Evolutionary conservation across 2,329 filamentous ascomycete genomes (phyloP).

Genomic region (Tolypocladium cylindrosporum): DNA sequence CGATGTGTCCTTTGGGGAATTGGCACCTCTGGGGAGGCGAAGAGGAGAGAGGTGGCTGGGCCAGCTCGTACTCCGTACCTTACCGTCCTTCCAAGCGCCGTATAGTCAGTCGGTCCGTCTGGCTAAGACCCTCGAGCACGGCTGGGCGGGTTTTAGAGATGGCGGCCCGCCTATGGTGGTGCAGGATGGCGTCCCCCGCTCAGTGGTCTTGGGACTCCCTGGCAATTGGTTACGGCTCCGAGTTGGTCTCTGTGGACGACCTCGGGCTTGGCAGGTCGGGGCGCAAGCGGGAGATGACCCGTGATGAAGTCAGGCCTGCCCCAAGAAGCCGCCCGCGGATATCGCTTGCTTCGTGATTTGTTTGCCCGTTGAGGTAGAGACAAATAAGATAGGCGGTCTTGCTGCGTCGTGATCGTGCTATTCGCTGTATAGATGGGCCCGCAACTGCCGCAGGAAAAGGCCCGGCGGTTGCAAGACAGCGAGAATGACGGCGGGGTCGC

Average conservation of each 20-base stretch:
- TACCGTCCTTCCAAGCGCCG: neutral
- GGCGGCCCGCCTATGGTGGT: neutral
- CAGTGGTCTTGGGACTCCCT: neutral
- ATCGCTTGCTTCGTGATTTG: neutral
- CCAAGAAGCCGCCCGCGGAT: neutral
- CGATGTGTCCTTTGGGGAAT: neutral
- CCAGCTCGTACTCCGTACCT: neutral
- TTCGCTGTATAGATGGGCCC: no score
- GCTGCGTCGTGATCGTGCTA: neutral
- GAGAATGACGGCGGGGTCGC: neutral
- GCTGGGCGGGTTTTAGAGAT: neutral
- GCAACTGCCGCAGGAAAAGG: no score
- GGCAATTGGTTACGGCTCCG: neutral
- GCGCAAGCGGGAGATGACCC: constrained; percentile 2
- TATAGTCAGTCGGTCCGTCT: neutral
- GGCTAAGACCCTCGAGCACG: neutral
- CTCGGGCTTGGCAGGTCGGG: neutral
- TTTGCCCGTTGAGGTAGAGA: neutral
- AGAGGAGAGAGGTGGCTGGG: neutral
- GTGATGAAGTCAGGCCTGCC: constrained; percentile 1
- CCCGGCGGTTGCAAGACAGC: neutral
- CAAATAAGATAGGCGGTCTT: neutral
- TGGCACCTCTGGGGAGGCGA: neutral
- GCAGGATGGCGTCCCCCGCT: neutral
- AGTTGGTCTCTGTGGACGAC: neutral